phyloP scores from a whole-genome alignment of 441 rosid genomes.

The Syzygium malaccense region DNA sequence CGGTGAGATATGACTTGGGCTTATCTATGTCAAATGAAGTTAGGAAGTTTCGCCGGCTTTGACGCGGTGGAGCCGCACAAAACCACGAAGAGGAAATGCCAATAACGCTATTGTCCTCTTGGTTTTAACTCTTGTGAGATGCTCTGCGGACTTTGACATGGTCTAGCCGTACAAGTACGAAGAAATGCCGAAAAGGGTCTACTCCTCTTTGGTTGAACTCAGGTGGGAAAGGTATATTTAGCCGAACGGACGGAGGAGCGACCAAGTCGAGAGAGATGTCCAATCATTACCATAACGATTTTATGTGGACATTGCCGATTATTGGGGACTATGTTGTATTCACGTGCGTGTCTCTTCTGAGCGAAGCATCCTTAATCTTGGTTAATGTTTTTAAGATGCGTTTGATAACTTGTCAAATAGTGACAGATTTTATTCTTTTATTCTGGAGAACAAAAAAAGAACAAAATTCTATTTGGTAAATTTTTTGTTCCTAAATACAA shows the following conservation, averaged over 20 bases:
- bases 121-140: neutral
- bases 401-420: too few species aligned
- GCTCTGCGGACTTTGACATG: neutral
- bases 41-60: neutral
- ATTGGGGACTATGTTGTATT: neutral
- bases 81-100: neutral
- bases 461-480: too few species aligned
- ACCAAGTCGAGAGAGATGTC: neutral
- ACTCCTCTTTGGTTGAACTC: neutral
- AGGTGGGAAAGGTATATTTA: neutral
- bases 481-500: too few species aligned
- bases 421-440: too few species aligned
- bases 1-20: accelerated
- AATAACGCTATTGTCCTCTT: accelerated
- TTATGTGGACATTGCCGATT: neutral
- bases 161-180: neutral
- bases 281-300: neutral
- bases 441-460: too few species aligned
- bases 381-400: neutral
- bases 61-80: accelerated
- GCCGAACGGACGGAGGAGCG: neutral
- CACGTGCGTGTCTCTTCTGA: neutral
- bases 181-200: neutral
- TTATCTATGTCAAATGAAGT: accelerated
- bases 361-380: neutral